Base-by-base conservation (phyloP, 768 basidiomycete genomes). In the Psilocybe azurescens region DNA sequence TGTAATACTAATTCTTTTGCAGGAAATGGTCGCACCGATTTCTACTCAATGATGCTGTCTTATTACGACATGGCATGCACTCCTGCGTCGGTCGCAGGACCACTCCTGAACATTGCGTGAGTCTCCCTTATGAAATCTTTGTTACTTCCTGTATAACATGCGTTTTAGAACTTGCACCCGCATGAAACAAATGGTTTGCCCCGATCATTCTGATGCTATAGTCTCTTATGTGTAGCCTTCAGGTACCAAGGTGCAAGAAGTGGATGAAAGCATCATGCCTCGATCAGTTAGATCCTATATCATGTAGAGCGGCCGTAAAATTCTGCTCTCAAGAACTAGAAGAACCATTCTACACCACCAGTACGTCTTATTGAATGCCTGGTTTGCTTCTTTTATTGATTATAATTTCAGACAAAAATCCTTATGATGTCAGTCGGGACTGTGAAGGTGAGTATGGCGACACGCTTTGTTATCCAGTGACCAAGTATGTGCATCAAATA, bases 21-120 rank as follows among this genome's bases (percentile, higher is more conserved):
- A 80, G 90, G 88, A 3, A 90, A 90, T 64, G 88, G 89, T 16
- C 76, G 84, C 57, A 89, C 86, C 1, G 87, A 89, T 65, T 74
- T 81, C 41, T 78, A 75, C 6, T 82, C 77, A 72, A 84, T 77
- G 73, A 70, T 69, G 0, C 41, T 70, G 0, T 75, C 78, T 0
- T 80, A 77, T 60, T 77, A 70, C 33, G 84, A 88, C 53, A 81
- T 89, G 72, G 75, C 77, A 24, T 91, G 90, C 68, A 83, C 83
- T 6, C 70, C 77, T 39, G 78, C 80, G 0, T 83, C 84, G 9
- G 70, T 84, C 30, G 72, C 73, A 4, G n/a, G n/a, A 47, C 86
- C 84, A 1, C 70, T 86, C 14, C 67, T 75, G 20, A 79, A 75
- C 61, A 86, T 71, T 76, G 79, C 66, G 82, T 84, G 58, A 24